A percentile compares a stretch with the other conserved stretches of the same genome.
These are phyloP conservation scores for Brassica rapa DNA, from an alignment of 345 rosid genomes.

Conservation along the genomic window DNA sequence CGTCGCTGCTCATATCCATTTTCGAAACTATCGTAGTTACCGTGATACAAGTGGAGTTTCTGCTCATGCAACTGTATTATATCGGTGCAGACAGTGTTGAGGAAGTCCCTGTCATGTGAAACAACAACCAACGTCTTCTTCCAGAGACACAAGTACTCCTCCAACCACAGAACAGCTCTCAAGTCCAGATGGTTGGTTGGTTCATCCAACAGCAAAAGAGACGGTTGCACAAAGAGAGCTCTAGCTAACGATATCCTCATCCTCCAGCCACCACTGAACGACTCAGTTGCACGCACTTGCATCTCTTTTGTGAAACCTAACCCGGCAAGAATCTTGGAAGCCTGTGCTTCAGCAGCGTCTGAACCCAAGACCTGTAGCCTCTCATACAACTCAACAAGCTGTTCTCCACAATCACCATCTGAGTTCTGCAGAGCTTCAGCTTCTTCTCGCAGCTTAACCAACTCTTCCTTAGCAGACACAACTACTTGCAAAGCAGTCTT, in stretches of 20 bases:
- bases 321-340: slow-evolving; percentile 94
- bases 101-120: slow-evolving; percentile 95
- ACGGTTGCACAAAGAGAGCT: slow-evolving; percentile 94
- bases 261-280: slow-evolving; percentile 99
- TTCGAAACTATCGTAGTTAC: slow-evolving; percentile 83
- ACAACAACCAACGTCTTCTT: slow-evolving; percentile 93
- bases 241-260: slow-evolving; percentile 95
- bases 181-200: slow-evolving; percentile 98
- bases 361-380: slow-evolving; percentile 83
- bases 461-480: slow-evolving; percentile 89
- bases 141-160: slow-evolving; percentile 88
- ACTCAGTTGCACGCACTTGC: slow-evolving; percentile 76
- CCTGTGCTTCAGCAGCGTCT: slow-evolving; percentile 95
- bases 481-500: slow-evolving; percentile 83
- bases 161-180: slow-evolving; percentile 92
- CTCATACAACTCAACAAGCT: slow-evolving; percentile 80
- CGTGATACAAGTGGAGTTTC: slow-evolving; percentile 80
- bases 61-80: slow-evolving; percentile 86
- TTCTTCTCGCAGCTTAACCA: slow-evolving; percentile 64
- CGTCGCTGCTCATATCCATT: slow-evolving; percentile 82
- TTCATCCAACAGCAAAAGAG: slow-evolving; percentile 85
- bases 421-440: slow-evolving; percentile 59
- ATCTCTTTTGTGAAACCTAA: slow-evolving; percentile 88
- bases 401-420: slow-evolving; percentile 60
- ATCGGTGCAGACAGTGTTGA: slow-evolving; percentile 88